Evolutionary conservation across 2,329 filamentous ascomycete species (phyloP).

Genomic region (Botrytis hyacinthi): DNA sequence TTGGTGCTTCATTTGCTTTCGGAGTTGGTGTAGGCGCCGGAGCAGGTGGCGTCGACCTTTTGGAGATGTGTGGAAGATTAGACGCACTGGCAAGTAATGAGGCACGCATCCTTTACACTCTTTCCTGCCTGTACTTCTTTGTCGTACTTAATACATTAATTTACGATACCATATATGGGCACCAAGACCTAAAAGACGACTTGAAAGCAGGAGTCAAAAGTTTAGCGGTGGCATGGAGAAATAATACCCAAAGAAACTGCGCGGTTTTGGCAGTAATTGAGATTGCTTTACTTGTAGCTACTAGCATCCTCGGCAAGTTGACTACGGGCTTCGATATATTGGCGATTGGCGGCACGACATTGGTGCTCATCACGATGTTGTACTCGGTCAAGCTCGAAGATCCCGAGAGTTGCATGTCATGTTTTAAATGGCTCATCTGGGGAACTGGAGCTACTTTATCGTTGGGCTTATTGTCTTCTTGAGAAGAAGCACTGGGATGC

Average conservation of each 20-base stretch:
- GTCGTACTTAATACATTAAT: neutral
- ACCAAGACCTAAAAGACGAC: neutral
- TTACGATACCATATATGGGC: neutral
- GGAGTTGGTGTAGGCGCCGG: too few species aligned
- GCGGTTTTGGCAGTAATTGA: neutral
- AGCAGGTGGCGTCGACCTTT: neutral
- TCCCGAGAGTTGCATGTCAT: neutral
- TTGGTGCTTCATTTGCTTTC: too few species aligned
- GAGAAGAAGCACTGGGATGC: neutral
- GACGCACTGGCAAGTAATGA: neutral
- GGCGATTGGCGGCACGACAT: neutral
- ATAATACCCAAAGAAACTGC: neutral
- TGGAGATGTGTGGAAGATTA: neutral
- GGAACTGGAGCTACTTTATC: neutral
- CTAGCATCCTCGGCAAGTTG: neutral
- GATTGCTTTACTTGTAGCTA: neutral
- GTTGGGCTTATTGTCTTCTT: neutral
- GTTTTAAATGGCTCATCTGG: neutral
- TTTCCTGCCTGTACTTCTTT: neutral
- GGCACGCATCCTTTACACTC: neutral
- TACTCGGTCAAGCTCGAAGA: neutral
- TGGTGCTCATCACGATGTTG: neutral
- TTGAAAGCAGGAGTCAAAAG: neutral
- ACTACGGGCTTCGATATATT: neutral
- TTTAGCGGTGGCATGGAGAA: neutral